Evolutionary conservation across 2,329 filamentous ascomycete species (phyloP).

Genomic region (Drechmeria coniospora): DNA sequence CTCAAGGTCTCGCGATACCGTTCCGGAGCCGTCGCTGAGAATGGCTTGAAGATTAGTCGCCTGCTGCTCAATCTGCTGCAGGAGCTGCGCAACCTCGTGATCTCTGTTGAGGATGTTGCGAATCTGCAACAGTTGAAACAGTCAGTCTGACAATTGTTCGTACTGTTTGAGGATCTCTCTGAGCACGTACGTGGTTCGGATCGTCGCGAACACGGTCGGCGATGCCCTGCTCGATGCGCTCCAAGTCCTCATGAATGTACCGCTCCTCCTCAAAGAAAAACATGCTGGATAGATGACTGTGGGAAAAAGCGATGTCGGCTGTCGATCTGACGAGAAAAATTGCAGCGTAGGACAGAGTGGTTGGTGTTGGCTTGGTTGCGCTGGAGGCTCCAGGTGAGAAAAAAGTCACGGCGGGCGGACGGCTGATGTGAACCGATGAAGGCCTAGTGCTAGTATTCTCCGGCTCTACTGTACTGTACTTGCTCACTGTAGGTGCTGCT

Average conservation of each 20-base stretch:
- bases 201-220: slow-evolving; percentile 80
- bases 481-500: too few relatives aligned
- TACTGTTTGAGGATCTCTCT: not conserved
- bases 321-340: too few relatives aligned
- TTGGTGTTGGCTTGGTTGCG: too few relatives aligned
- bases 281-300: slow-evolving; percentile 42
- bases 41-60: slow-evolving; percentile 67
- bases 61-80: slow-evolving; percentile 77
- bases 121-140: slow-evolving; percentile 41
- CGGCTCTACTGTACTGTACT: too few relatives aligned
- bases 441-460: too few relatives aligned
- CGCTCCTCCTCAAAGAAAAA: slow-evolving; percentile 86
- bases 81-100: slow-evolving; percentile 77
- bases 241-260: slow-evolving; percentile 88
- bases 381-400: too few relatives aligned
- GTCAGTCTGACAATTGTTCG: slow-evolving; percentile 5
- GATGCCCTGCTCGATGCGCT: slow-evolving; percentile 87
- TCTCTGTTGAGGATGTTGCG: slow-evolving; percentile 81
- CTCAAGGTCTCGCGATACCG: slow-evolving; percentile 66
- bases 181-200: slow-evolving; percentile 58
- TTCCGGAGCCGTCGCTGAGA: slow-evolving; percentile 64
- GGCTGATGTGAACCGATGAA: too few relatives aligned
- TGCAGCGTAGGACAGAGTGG: too few relatives aligned
- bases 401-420: too few relatives aligned
- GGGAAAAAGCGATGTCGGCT: too few relatives aligned